A percentile compares a stretch with the other conserved stretches of the same genome.
Conservation (phyloP, 2,329 filamentous ascomycete genomes). For the Penicillium sp. region DNA sequence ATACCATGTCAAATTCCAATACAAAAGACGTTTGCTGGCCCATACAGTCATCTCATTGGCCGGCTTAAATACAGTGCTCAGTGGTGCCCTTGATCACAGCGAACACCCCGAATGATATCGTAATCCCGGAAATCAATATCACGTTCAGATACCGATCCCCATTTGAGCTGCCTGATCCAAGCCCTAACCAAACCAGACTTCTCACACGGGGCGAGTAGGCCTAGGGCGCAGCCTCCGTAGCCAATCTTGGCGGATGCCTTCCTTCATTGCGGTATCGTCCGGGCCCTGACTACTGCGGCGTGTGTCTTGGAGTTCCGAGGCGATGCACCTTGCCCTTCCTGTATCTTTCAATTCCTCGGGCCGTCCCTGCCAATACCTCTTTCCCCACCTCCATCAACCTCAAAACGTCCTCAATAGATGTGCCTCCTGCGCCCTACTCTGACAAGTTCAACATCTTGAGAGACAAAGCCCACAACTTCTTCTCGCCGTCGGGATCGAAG, state of each 20-base stretch:
- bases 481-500: background rate
- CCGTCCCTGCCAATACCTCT: background rate
- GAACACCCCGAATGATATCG: background rate
- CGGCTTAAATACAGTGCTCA: background rate
- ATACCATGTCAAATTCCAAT: background rate
- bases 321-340: background rate
- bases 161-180: background rate
- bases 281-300: background rate
- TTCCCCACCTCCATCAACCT: background rate
- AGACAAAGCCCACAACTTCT: background rate
- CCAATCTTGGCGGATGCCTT: background rate
- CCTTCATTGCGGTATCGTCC: background rate
- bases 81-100: background rate
- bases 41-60: background rate
- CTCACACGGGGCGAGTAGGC: background rate
- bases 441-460: background rate
- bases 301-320: background rate
- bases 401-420: background rate
- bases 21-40: background rate
- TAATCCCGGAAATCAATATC: background rate
- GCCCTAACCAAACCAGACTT: background rate
- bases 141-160: background rate
- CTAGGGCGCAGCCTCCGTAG: background rate
- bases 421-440: background rate
- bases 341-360: background rate